Evolutionary conservation across 83 land plant species (phyloP), one percentile per base, ranked within the genome.

Genomic region (Picea engelmannii): DNA sequence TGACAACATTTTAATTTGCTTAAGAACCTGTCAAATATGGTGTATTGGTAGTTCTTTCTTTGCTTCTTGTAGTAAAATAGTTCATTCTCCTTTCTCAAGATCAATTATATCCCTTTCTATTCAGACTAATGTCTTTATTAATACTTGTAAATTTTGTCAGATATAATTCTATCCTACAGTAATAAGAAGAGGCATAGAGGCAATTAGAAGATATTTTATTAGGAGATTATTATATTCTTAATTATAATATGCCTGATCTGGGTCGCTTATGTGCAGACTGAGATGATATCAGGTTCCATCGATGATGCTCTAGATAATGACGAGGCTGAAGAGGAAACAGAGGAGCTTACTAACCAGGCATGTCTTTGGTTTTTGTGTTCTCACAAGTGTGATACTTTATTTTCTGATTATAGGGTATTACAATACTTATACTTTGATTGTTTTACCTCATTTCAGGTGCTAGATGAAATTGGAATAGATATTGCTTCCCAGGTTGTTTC

Each of bases 381-480:
- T 62, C 55, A 52, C 61, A 20, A 25, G 9, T 21, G 49, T 35
- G 81, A 17, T 62, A 77, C 7, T 62, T 24, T 81, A 38, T 44
- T 16, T 81, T 74, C 24, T 49, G 18, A 23, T 23, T 71, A 31
- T 21, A 40, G n/a, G 31, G 13, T 65, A 35, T 62, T 82, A 20
- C 20, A 23, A 18, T 62, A 49, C 16, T 81, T 58, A 31, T 73
- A 9, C 69, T 40, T 23, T 63, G 59, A 44, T 47, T 80, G 75
- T 67, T 31, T 74, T 74, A 7, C 11, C 65, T 62, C 16, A 40
- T 55, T 80, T 8, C 89, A 94, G 96, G 96, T 94, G 78, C 86
- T 94, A 9, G 96, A 94, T 85, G 96, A 94, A 85, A 94, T 94
- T 81, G 96, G 94, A 68, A 85, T 94, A 40, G 94, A 92, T 83